These are phyloP conservation scores for Albifimbria verrucaria DNA, from an alignment of 2,329 filamentous ascomycete species.

Conservation along the genomic window DNA sequence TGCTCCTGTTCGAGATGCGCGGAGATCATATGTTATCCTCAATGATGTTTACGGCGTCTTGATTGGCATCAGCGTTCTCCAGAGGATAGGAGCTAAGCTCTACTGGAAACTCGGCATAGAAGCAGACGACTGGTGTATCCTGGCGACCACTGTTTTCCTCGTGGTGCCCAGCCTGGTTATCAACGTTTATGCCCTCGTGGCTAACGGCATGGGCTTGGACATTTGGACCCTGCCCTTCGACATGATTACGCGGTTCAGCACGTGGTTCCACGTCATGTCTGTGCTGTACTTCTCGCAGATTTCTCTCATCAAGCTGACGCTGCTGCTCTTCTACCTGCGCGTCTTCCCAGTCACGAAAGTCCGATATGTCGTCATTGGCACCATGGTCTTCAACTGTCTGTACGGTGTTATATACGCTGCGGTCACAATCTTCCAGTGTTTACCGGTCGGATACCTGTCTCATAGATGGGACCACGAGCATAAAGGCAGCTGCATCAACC, in stretches of 20 bases:
- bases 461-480: constrained; percentile 39
- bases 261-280: constrained; percentile 23
- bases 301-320: constrained; percentile 39
- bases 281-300: constrained; percentile 37
- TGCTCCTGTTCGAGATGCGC: not conserved
- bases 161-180: not conserved
- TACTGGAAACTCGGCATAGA: constrained; percentile 2
- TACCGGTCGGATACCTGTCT: constrained; percentile 44
- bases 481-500: constrained; percentile 39
- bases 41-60: constrained; percentile 14
- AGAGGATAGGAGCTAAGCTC: not conserved
- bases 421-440: constrained; percentile 41
- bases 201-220: constrained; percentile 6
- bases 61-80: constrained; percentile 15
- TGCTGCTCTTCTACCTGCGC: constrained; percentile 46
- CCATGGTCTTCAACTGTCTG: constrained; percentile 28
- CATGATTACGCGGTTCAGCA: not conserved
- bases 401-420: constrained; percentile 35
- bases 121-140: not conserved
- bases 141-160: not conserved
- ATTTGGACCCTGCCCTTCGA: constrained; percentile 33
- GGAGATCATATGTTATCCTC: not conserved
- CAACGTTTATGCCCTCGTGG: not conserved
- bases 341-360: constrained; percentile 38
- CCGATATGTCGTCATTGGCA: constrained; percentile 30